Base-by-base conservation (phyloP, 495 filamentous ascomycete genomes). In the Elasticomyces elasticus region DNA sequence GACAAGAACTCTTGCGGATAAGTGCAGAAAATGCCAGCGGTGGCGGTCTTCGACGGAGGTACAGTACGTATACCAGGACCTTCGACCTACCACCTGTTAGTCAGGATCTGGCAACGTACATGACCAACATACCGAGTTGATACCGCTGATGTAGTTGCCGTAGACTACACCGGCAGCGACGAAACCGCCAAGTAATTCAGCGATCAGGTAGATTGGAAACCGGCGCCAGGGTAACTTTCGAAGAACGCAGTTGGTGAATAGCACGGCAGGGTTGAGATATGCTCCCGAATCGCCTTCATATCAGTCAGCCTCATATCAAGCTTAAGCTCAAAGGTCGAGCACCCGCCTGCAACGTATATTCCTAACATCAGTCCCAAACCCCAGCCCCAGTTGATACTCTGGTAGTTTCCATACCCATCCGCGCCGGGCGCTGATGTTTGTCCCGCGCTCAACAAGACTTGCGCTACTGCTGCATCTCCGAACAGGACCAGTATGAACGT, bases 11-110 rank as follows among this genome's bases (percentile, higher is more conserved):
- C 64, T 22, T 74, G 74, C 0, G 78, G 79, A 52, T 84, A 84
- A 1, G 82, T 83, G 68, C 77, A 80, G 62, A 85, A 84, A 43
- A 85, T 79, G 2, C 77, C 79, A 0, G 74, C 80, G 4, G 80
- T 83, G 13, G 80, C 78, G 11, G 48, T 63, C 1, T 69, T 79
- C 0, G 63, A 42, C 0, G 71, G 72, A 1, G 79, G 77, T 0
- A 83, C 79, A 0, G 79, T 82, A n/a, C 80, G 71, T 27, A 61
- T 27, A 33, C 33, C 20, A 38, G 30, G 27, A 7, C 51, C 60
- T 49, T 62, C 51, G 15, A 44, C 25, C 42, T 11, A 19, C 20
- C 2, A 19, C 6, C 5, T 23, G 42, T 45, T 15, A 45, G 42
- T n/a, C n/a, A n/a, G n/a, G n/a, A n/a, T n/a, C n/a, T n/a, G n/a